Evolutionary conservation across 495 filamentous ascomycete genomes (phyloP), one percentile per base, ranked within the genome.

Genomic region (Tetracladium setigerum): DNA sequence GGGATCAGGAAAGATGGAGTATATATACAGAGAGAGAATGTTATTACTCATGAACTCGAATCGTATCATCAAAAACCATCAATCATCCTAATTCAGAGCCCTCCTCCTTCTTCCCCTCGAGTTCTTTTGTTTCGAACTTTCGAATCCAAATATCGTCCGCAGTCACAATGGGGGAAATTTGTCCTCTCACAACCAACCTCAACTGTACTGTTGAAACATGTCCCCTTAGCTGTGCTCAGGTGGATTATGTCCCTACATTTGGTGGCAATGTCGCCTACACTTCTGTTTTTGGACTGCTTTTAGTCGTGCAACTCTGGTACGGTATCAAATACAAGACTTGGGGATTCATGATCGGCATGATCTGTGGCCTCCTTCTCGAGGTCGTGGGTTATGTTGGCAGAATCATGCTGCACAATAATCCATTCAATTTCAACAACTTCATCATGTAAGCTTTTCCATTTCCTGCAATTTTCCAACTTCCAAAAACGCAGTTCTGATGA

Each of bases 311-410:
- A 33, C 13, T 57, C 31, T 52, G 44, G 41, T 54, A 46, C 40
- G 53, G 35, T 5, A 18, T 55, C 22, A 59, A 48, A 1, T 43
- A 49, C 6, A 39, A 49, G 5, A 50, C 52, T 4, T 27, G 62
- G 55, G 60, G 55, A 16, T 74, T 68, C 55, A 63, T 62, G 37
- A 32, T 56, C n/a, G 59, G 59, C 35, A 65, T 70, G 55, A 30
- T 63, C 7, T 11, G 61, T 13, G 70, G 69, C 22, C 62, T 59
- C 18, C 16, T 68, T 19, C 55, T 67, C 9, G 69, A 73, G 48
- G 51, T 73, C 13, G 24, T 63, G 13, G 69, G 69, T 33, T 71
- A 73, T 44, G 39, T 59, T 2, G 67, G 61, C 4, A 61, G 69
- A 35, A 41, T 71, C n/a, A 43, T 60, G 41, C 56, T 67, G 41